These are phyloP conservation scores for Plasmodium gonderi DNA, from an alignment of 169 alveolate species.

Conservation along the genomic window DNA sequence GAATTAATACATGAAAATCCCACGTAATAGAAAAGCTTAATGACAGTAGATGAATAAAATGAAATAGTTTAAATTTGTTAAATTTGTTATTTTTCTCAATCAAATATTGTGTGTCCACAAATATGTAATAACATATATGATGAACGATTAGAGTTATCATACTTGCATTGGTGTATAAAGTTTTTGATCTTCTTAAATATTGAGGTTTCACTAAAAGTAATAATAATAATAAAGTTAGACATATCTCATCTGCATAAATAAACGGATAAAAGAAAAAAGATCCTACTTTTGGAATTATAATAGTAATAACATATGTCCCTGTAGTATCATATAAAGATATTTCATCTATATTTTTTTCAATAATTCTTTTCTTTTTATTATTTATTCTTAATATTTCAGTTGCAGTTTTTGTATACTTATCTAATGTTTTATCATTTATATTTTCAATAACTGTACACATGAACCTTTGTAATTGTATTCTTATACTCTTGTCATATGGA, in stretches of 20 bases:
- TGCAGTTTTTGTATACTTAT: constrained; percentile 35
- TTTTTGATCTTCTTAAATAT: constrained; percentile 44
- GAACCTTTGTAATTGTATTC: constrained; percentile 62
- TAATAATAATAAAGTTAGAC: constrained; percentile 37
- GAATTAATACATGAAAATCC: constrained; percentile 49
- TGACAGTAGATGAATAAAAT: constrained; percentile 62
- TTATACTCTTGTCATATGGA: constrained; percentile 66
- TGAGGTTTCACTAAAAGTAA: constrained; percentile 24
- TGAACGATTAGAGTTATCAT: constrained; percentile 68
- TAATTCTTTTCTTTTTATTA: constrained; percentile 74
- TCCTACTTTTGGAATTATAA: constrained; percentile 66
- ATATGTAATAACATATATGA: constrained; percentile 71
- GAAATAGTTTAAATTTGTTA: constrained; percentile 69
- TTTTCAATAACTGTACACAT: constrained; percentile 4
- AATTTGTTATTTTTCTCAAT: constrained; percentile 49
- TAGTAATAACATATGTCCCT: constrained; percentile 44
- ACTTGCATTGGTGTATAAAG: constrained; percentile 72
- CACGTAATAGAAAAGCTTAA: constrained; percentile 68
- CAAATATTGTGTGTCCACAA: constrained; percentile 61
- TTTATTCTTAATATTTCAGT: constrained; percentile 67
- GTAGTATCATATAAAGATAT: constrained; percentile 56
- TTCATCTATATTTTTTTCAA: constrained; percentile 38
- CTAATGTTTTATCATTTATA: constrained; percentile 11
- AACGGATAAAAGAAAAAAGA: constrained; percentile 50
- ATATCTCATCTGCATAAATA: constrained; percentile 70